Conservation (phyloP, 257 asterid genomes). For the Galeopsis tetrahit region DNA sequence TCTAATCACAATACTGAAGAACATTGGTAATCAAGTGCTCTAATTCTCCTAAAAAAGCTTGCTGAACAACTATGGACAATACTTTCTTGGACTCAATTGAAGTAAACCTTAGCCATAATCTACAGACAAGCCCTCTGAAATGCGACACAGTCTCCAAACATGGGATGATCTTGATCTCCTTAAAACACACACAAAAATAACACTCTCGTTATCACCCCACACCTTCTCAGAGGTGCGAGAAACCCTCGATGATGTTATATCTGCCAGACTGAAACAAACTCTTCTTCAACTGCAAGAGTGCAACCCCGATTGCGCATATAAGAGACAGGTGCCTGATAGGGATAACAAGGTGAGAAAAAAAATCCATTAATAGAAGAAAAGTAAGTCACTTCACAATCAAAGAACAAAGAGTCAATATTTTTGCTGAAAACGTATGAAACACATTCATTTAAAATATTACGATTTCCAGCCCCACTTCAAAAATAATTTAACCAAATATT, state of each 20-base stretch:
- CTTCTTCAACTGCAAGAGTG: slow-evolving; percentile 48
- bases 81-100: slow-evolving; percentile 37
- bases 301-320: slow-evolving; percentile 46
- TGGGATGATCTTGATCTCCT: slow-evolving; percentile 89
- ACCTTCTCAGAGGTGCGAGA: slow-evolving; percentile 96
- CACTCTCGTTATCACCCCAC: slow-evolving; percentile 76
- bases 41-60: slow-evolving; percentile 33
- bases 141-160: slow-evolving; percentile 96
- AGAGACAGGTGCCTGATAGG: slow-evolving; percentile 65
- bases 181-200: slow-evolving; percentile 57
- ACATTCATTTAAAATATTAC: slow-evolving; percentile 8
- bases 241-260: slow-evolving; percentile 58
- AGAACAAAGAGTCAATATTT: not conserved
- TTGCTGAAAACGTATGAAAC: not conserved
- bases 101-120: slow-evolving; percentile 91
- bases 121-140: slow-evolving; percentile 81
- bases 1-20: slow-evolving; percentile 37
- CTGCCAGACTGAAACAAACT: slow-evolving; percentile 95
- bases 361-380: slow-evolving; percentile 30
- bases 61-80: slow-evolving; percentile 30
- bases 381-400: not conserved
- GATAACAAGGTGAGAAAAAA: slow-evolving; percentile 19
- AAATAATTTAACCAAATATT: slow-evolving; percentile 10
- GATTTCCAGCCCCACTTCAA: not conserved
- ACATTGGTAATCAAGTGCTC: slow-evolving; percentile 37